phyloP scores from a whole-genome alignment of 164 flowering plant species.

The Kalanchoe fedtschenkoi region DNA sequence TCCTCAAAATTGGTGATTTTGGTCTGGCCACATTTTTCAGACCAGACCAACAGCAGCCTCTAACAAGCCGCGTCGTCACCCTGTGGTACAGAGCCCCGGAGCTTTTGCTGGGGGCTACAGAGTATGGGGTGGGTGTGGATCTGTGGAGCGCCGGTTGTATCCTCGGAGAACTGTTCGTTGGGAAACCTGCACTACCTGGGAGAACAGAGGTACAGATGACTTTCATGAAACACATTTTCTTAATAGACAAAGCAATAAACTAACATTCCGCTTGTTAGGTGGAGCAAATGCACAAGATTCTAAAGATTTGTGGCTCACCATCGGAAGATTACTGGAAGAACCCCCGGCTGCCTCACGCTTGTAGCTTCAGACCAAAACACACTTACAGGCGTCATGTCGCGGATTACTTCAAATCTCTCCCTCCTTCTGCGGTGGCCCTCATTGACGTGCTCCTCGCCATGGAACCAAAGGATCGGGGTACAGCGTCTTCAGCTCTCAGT shows the following conservation, averaged over 20 bases:
- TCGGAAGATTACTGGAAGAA: neutral
- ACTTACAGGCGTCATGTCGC: slow-evolving; percentile 11
- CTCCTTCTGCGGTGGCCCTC: slow-evolving; percentile 38
- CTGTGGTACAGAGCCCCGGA: neutral
- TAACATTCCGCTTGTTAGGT: too few species aligned
- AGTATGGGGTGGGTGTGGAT: neutral
- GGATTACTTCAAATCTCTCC: slow-evolving; percentile 39
- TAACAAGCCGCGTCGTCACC: neutral
- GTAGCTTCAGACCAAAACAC: neutral
- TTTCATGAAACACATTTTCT: neutral
- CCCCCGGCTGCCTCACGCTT: neutral
- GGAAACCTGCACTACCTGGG: neutral
- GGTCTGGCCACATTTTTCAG: slow-evolving; percentile 1
- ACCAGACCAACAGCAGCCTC: neutral
- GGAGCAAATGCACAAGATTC: too few species aligned
- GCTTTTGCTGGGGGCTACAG: neutral
- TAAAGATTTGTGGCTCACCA: neutral
- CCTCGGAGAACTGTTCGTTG: neutral
- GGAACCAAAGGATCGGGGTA: slow-evolving; percentile 38
- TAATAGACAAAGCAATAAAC: neutral
- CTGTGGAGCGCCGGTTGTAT: neutral
- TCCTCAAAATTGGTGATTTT: neutral
- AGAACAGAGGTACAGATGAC: neutral
- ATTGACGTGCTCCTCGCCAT: slow-evolving; percentile 36
- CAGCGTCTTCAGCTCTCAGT: slow-evolving; percentile 35